Conservation (phyloP, 164 flowering plant species). For the Stephania japonica region DNA sequence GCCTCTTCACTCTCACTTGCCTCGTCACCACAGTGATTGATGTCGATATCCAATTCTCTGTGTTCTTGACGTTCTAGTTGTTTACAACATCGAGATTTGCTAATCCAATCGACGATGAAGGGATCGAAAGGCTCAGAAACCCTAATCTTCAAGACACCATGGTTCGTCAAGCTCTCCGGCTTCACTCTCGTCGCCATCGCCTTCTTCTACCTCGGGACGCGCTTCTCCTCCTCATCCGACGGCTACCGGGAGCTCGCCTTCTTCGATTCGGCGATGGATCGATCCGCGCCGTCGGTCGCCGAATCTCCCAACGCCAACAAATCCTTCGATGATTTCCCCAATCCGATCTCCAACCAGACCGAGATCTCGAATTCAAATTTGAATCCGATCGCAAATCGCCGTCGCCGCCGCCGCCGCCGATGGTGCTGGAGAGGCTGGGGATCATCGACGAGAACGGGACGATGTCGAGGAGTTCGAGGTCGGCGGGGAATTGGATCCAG, state of each 20-base stretch:
- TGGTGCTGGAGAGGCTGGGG: constrained; percentile 28
- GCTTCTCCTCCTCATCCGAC: constrained; percentile 15
- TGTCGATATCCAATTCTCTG: too few species aligned
- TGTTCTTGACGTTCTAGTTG: too few species aligned
- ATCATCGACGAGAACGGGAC: constrained; percentile 43
- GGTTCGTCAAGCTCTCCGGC: constrained; percentile 25
- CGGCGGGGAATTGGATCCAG: constrained; percentile 66
- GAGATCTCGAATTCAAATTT: not conserved
- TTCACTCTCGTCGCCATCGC: constrained; percentile 28
- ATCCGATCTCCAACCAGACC: constrained; percentile 10
- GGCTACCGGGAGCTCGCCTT: constrained; percentile 19
- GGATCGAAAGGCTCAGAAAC: constrained; percentile 12
- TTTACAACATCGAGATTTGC: not conserved
- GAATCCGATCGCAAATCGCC: constrained; percentile 3
- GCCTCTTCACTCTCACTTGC: too few species aligned
- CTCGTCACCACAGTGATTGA: too few species aligned
- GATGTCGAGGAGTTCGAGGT: constrained; percentile 41
- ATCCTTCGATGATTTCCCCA: constrained; percentile 8
- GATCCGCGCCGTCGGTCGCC: not conserved
- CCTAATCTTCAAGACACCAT: constrained; percentile 17
- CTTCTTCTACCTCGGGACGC: constrained; percentile 28
- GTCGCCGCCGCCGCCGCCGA: constrained; percentile 12
- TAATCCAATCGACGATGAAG: constrained; percentile 15
- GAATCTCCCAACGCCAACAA: constrained; percentile 12
- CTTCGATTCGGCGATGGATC: constrained; percentile 10